phyloP scores from a whole-genome alignment of 225 moss, liverwort and hornwort genomes.

The Polytrichum formosum region DNA sequence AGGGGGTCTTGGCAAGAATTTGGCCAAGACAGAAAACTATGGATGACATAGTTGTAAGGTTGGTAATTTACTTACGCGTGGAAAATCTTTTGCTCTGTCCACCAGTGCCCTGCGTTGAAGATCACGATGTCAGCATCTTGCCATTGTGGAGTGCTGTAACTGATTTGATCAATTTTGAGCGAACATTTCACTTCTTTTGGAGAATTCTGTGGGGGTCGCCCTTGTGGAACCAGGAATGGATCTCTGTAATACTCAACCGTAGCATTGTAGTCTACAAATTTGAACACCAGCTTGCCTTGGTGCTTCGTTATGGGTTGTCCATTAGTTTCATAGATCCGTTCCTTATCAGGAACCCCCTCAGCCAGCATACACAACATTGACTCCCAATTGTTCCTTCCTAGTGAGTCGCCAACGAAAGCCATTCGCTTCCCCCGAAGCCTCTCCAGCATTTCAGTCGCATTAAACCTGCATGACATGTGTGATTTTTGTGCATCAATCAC shows the following conservation, averaged over 20 bases:
- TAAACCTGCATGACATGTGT: constrained; percentile 33
- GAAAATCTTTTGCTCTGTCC: constrained; percentile 71
- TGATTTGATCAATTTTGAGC: constrained; percentile 54
- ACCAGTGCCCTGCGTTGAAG: constrained; percentile 90
- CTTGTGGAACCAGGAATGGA: constrained; percentile 75
- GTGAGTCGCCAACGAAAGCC: constrained; percentile 84
- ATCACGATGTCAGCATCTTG: constrained; percentile 59
- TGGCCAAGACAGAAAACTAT: too few species aligned
- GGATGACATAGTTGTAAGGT: neutral
- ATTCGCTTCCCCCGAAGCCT: constrained; percentile 60
- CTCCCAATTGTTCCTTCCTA: constrained; percentile 93
- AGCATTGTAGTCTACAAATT: constrained; percentile 76
- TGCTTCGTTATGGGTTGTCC: constrained; percentile 72
- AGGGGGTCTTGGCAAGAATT: neutral
- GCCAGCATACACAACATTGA: constrained; percentile 92
- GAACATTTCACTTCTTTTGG: constrained; percentile 39
- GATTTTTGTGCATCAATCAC: too few species aligned
- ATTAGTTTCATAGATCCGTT: constrained; percentile 64
- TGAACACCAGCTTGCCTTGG: constrained; percentile 56
- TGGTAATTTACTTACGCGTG: constrained; percentile 40
- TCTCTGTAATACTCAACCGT: constrained; percentile 87
- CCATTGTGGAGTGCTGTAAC: constrained; percentile 52
- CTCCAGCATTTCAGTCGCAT: constrained; percentile 62
- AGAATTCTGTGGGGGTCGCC: constrained; percentile 23
- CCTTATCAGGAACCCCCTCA: constrained; percentile 56